Percentiles rank a stretch among this genome's conserved stretches.
Conservation (phyloP, 257 asterid genomes). For the Handroanthus guayacan region DNA sequence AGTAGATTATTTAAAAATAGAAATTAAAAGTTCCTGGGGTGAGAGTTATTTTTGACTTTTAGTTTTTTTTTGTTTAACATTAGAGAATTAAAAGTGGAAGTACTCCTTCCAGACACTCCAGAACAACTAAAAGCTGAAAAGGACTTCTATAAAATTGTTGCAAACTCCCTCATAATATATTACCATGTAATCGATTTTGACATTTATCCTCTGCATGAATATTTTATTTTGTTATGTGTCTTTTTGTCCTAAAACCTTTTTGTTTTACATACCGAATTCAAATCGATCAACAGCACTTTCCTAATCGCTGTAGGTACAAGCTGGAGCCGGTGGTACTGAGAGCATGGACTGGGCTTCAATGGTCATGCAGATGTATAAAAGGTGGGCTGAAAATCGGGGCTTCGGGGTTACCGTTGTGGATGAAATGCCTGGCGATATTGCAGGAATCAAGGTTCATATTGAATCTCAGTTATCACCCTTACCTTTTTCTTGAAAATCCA, state of each 20-base stretch:
- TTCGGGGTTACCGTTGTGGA: constrained; percentile 81
- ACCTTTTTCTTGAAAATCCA: constrained; percentile 26
- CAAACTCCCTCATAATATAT: not conserved
- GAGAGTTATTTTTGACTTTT: no score
- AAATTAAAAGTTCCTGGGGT: no score
- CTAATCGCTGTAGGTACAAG: constrained; percentile 73
- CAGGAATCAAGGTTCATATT: constrained; percentile 86
- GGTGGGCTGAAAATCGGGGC: constrained; percentile 88
- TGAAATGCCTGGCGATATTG: constrained; percentile 95
- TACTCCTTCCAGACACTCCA: no score
- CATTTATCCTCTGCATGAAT: not conserved
- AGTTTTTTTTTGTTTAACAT: no score
- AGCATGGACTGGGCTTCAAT: constrained; percentile 99
- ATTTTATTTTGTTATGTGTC: not conserved
- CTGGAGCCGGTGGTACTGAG: constrained; percentile 99
- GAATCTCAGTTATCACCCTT: no score
- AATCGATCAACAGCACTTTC: constrained; percentile 20
- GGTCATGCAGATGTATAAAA: constrained; percentile 94
- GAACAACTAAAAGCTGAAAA: no score
- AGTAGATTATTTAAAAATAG: no score
- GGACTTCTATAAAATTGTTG: no score
- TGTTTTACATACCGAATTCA: constrained; percentile 5
- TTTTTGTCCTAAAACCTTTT: not conserved
- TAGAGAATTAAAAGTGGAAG: no score
- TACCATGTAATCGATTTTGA: not conserved